Evolutionary conservation across 2,329 filamentous ascomycete species (phyloP).

Genomic region (Colletotrichum gigasporum): DNA sequence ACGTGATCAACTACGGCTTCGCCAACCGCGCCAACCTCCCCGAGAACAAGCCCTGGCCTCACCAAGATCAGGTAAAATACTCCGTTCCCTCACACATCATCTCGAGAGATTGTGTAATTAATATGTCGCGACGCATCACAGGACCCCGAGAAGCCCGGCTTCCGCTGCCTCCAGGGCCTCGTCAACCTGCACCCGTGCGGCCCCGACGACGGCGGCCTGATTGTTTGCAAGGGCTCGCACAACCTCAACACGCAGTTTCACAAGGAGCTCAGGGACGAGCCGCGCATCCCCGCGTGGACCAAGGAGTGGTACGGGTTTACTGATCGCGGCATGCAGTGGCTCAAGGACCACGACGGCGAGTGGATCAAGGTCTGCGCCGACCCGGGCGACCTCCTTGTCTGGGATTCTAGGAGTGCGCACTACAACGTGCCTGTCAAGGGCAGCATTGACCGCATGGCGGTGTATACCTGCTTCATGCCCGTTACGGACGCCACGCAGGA

Average conservation of each 20-base stretch:
- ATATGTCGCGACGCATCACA: conserved; percentile 39
- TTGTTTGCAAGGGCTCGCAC: conserved; percentile 43
- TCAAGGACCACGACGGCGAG: conserved; percentile 41
- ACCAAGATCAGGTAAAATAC: conserved; percentile 46
- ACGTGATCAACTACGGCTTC: conserved; percentile 55
- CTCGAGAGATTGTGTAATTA: too few relatives aligned
- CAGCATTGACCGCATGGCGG: conserved; percentile 41
- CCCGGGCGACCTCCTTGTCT: conserved; percentile 53
- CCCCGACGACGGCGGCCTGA: conserved; percentile 44
- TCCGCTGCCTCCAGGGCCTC: conserved; percentile 61
- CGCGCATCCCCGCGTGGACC: conserved; percentile 46
- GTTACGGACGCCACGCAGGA: conserved; percentile 49
- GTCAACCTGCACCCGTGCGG: conserved; percentile 52
- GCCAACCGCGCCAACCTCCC: conserved; percentile 48
- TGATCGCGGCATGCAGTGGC: conserved; percentile 46
- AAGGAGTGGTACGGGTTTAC: conserved; percentile 47
- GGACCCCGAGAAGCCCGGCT: conserved; percentile 52
- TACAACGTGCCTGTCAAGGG: conserved; percentile 49
- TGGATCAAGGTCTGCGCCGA: conserved; percentile 51
- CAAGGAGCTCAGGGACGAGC: conserved; percentile 42
- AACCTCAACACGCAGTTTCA: conserved; percentile 45
- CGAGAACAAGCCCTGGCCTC: conserved; percentile 53
- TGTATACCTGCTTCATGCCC: conserved; percentile 53
- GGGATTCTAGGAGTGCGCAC: conserved; percentile 58
- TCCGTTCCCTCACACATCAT: too few relatives aligned